Conservation (phyloP, 352 stramenopile species). For the Phytophthora quininea region DNA sequence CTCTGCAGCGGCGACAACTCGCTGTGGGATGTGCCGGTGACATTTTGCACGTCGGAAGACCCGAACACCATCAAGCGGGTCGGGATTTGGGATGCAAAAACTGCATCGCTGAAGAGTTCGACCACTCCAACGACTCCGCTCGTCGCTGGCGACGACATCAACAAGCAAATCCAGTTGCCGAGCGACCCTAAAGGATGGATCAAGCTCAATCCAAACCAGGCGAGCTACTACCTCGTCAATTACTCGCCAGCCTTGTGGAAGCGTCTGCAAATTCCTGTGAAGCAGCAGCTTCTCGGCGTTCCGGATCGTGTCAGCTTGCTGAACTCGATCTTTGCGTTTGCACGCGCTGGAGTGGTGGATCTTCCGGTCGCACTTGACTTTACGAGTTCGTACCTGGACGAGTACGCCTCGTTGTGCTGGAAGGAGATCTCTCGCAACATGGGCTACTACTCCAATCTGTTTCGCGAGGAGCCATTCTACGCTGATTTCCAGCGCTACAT, state of each 20-base stretch:
- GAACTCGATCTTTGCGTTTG: slow-evolving; percentile 93
- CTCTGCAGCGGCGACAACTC: slow-evolving; percentile 69
- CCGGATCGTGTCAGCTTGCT: slow-evolving; percentile 93
- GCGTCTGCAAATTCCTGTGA: slow-evolving; percentile 67
- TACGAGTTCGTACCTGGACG: slow-evolving; percentile 56
- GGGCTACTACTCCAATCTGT: slow-evolving; percentile 56
- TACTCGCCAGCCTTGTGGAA: slow-evolving; percentile 90
- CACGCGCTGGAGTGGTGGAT: slow-evolving; percentile 54
- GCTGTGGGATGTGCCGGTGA: slow-evolving; percentile 90
- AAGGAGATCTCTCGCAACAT: slow-evolving; percentile 69
- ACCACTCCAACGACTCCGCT: slow-evolving; percentile 36
- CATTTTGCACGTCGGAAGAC: slow-evolving; percentile 60
- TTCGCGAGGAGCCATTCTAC: slow-evolving; percentile 59
- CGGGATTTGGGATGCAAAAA: slow-evolving; percentile 76
- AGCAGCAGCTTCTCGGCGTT: slow-evolving; percentile 58
- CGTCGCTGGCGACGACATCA: slow-evolving; percentile 84
- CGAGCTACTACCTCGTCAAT: slow-evolving; percentile 95
- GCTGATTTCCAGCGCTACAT: slow-evolving; percentile 61
- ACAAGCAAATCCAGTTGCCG: slow-evolving; percentile 72
- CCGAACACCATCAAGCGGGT: slow-evolving; percentile 51
- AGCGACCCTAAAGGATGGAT: slow-evolving; percentile 77
- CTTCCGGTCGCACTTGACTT: slow-evolving; percentile 69
- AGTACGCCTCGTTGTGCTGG: slow-evolving; percentile 69
- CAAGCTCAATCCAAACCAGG: slow-evolving; percentile 96
- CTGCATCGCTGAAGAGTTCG: slow-evolving; percentile 24